phyloP scores from a whole-genome alignment of 2,329 filamentous ascomycete genomes.

The Orbilia ellipsospora region DNA sequence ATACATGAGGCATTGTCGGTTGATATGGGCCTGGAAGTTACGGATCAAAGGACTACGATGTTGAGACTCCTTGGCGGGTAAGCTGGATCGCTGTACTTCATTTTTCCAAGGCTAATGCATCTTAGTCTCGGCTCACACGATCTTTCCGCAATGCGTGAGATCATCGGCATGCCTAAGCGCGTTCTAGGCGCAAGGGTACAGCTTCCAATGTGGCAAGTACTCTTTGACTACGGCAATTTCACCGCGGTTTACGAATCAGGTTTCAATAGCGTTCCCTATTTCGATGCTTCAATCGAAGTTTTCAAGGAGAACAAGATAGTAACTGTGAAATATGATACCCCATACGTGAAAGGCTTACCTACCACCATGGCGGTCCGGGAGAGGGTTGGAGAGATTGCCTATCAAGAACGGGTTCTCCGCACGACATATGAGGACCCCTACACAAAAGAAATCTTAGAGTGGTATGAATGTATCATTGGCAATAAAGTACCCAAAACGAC shows the following conservation, averaged over 20 bases:
- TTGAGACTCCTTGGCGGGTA: slow-evolving; percentile 58
- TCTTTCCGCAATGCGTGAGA: slow-evolving; percentile 68
- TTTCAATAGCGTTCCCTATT: slow-evolving; percentile 67
- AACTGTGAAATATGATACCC: slow-evolving; percentile 69
- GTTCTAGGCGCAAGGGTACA: slow-evolving; percentile 65
- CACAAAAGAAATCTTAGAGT: slow-evolving; percentile 62
- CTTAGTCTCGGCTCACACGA: slow-evolving; percentile 67
- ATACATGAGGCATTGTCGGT: slow-evolving; percentile 59
- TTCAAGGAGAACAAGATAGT: slow-evolving; percentile 69
- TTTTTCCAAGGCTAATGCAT: neutral
- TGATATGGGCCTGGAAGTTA: slow-evolving; percentile 61
- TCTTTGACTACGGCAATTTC: slow-evolving; percentile 66
- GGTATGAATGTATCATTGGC: slow-evolving; percentile 60
- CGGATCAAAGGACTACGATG: slow-evolving; percentile 59
- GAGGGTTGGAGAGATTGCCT: slow-evolving; percentile 62
- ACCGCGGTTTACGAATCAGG: slow-evolving; percentile 70
- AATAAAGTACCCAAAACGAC: slow-evolving; percentile 60
- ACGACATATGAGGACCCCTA: slow-evolving; percentile 65
- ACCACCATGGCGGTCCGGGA: slow-evolving; percentile 67
- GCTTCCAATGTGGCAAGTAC: slow-evolving; percentile 64
- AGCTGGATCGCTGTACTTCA: slow-evolving; percentile 54
- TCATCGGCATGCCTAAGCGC: slow-evolving; percentile 66
- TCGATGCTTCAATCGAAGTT: slow-evolving; percentile 68
- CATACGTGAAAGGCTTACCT: slow-evolving; percentile 69
- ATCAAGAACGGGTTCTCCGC: slow-evolving; percentile 63